Evolutionary conservation across 140 eudicot genomes (phyloP), one percentile per base, ranked within the genome.

Genomic region (Cichorium intybus): DNA sequence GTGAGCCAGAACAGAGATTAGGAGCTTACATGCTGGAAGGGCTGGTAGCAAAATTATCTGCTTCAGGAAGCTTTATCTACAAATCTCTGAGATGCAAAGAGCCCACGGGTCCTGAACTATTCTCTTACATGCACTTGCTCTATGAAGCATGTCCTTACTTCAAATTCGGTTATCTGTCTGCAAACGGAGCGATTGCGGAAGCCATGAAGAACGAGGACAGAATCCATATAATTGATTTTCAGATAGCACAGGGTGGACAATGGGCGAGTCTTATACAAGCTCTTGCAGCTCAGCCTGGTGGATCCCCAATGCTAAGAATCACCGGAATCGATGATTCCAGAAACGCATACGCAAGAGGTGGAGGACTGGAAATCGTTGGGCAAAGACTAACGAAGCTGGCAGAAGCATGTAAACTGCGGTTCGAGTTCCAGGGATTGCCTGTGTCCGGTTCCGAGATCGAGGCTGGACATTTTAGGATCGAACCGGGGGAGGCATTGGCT

Each of bases 11-110:
- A 6, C 85, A 85, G 48, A 59, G 94, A 8, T 70, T 85, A 62
- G 94, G 88, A 23, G 94, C 94, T 35, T 85, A 85, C 61, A 65
- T 85, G 88, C 59, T 82, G 60, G 94, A 85, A 85, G 88, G 94
- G 6, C 84, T 85, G 31, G 84, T 82, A 43, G 85, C 94, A 1
- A 68, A 75, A 49, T 26, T 85, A n/a, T 66, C 80, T 9, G 58
- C 77, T 46, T 75, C 94, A 2, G 94, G 94, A 5, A 60, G 68
- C 26, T 57, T 74, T 15, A 85, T 85, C 47, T 85, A 71, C 81
- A 85, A 79, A 62, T 64, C 86, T 60, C 67, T 79, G 5, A 79
- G 56, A 53, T 85, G 94, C 77, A 79, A 76, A 64, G 88, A 85
- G 66, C 88, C 88, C 22, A 79, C 84, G 0, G 64, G 88, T 27